Base-by-base conservation (phyloP, 2,329 filamentous ascomycete species). In the Xylariaceae sp. region DNA sequence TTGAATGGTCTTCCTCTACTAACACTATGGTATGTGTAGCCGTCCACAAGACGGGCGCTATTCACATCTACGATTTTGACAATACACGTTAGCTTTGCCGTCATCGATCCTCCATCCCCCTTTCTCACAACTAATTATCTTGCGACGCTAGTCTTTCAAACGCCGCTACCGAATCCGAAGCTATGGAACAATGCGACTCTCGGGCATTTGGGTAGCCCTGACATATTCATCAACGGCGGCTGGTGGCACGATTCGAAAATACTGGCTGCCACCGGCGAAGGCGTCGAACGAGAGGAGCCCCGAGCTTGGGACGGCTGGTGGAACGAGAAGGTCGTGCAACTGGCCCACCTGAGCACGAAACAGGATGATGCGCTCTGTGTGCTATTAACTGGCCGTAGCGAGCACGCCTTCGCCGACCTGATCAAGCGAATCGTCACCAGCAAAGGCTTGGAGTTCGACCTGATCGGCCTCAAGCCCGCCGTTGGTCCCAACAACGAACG, bases 61-160 rank as follows among this genome's bases (percentile, higher is more conserved):
- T 99, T 50, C 93, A 98, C 71, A 84, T 99, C 65, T 98, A 98
- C 77, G 95, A 99, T 74, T 99, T 98, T 73, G 95, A 99, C 75
- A 98, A 99, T 70, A 98, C 93, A 40, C 77, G 90, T 93, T 78
- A 72, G 88, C 60, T 50, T 23, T 19, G 23, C 10, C 40, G 16
- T 40, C 40, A 43, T 26, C 48, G 23, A 57, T 42, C 3, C 23
- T 18, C 44, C 26, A 26, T 29, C 18, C n/a, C 19, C 23, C n/a
- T n/a, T 10, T 65, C 59, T 65, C n/a, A 10, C 20, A 21, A 29
- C 44, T 50, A 51, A 59, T 2, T 20, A 14, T n/a, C 18, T 26
- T 26, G 26, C 42, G 20, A 42, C 12, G 29, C 9, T 67, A 92
- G 90, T 99, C 47, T 99, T 99, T 78, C 87, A 88, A 66, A 96